Base-by-base conservation (phyloP, 257 asterid species). In the Forsythia suspensa region DNA sequence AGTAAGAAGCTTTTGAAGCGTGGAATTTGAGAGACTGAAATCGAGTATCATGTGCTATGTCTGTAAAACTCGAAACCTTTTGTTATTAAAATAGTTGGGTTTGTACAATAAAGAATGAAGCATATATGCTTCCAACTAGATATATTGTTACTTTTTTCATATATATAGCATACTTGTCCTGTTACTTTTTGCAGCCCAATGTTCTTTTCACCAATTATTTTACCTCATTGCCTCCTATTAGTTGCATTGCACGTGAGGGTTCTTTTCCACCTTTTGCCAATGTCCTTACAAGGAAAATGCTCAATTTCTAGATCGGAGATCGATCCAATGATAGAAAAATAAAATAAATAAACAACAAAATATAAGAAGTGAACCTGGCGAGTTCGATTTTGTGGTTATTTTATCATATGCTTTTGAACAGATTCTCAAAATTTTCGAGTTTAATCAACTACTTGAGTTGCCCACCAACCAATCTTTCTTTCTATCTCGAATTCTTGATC, bases 1-100 rank as follows among this genome's bases (percentile, higher is more conserved):
- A 29, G 34, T 29, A 29, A n/a, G 48, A 66, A 44, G 34, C 24
- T 44, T 55, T 36, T 46, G 18, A 73, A 44, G 57, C 55, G 38
- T 63, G 40, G 57, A 70, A 65, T 29, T 37, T 46, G n/a, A 39
- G 38, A 75, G 63, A 70, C 67, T 20, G 51, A 77, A 74, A 20
- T 73, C 86, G 79, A 63, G 87, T 82, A 20, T 73, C 86, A 81
- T 69, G 87, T 82, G 87, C 79, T 55, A n/a, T 72, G 86, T 82
- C 81, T 29, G 36, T 67, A 24, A 79, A 80, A 39, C 46, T 57
- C 6, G 52, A 48, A 12, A 70, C 76, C 80, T 61, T 75, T 66
- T 59, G 67, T n/a, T 6, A 59, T 77, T 55, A 11, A 8, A 38
- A 37, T 4, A 69, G 55, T 61, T 61, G 57, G 42, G n/a, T 36